Evolutionary conservation across 2,329 filamentous ascomycete genomes (phyloP).

Genomic region (Penicillium concentricum): DNA sequence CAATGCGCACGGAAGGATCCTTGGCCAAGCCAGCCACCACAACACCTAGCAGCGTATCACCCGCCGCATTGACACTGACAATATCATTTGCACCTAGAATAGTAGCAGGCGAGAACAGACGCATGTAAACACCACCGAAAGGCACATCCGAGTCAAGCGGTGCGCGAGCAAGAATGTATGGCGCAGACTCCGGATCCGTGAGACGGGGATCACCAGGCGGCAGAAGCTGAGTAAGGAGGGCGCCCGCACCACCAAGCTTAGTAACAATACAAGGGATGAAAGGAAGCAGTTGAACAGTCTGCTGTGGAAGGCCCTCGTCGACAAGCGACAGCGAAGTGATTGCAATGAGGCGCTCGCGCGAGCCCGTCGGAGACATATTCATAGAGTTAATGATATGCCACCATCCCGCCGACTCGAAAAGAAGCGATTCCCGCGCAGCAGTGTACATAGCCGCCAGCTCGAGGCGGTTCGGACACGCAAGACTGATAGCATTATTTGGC

Average conservation of each 20-base stretch:
- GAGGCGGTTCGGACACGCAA: conserved; percentile 78
- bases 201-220: conserved; percentile 66
- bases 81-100: conserved; percentile 62
- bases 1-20: conserved; percentile 42
- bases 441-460: conserved; percentile 79
- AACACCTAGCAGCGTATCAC: conserved; percentile 88
- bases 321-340: conserved; percentile 68
- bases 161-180: conserved; percentile 69
- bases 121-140: conserved; percentile 84
- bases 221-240: conserved; percentile 72
- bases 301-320: conserved; percentile 78
- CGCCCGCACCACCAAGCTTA: conserved; percentile 75
- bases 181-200: conserved; percentile 58
- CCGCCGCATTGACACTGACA: conserved; percentile 89
- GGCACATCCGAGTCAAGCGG: conserved; percentile 50
- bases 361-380: conserved; percentile 65
- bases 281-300: conserved; percentile 79
- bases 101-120: conserved; percentile 67
- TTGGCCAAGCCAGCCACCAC: conserved; percentile 74
- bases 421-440: conserved; percentile 63
- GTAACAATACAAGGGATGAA: conserved; percentile 83
- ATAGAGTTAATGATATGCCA: conserved; percentile 77
- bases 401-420: conserved; percentile 72
- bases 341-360: conserved; percentile 68
- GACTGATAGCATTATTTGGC: conserved; percentile 64